Base-by-base conservation (phyloP, 805 yeast species). In the Lipomyces spencermartinsiae region DNA sequence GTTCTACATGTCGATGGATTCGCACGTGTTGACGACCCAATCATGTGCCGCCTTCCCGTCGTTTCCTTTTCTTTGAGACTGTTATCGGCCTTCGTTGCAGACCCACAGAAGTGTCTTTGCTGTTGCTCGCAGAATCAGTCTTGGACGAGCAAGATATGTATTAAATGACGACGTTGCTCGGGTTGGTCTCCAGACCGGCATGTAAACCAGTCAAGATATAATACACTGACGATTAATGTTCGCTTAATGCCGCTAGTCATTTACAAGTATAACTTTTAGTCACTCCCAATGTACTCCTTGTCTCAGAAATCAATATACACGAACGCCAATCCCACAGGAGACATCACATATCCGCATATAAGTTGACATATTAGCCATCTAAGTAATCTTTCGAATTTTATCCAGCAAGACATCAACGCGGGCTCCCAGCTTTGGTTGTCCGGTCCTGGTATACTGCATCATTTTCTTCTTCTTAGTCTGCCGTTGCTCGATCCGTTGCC, bases 351-450 rank as follows among this genome's bases (percentile, higher is more conserved):
- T 16, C 19, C 49, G 49, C 22, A 43, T 16, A 16, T 19, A 43
- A 9, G 16, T 43, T 43, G 22, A 43, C 16, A 35, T 35, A 35
- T 34, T 43, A 43, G 16, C 16, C 9, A 1, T n/a, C 49, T 14
- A 53, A 8, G 33, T 53, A 53, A 31, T 53, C 46, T 60, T 62
- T 22, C 61, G 53, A 35, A 69, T 66, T 19, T 65, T 65, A 37
- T 64, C 72, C 62, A 69, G 55, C 46, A 69, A 51, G 22, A 69
- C 62, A 16, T 54, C 68, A 29, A 69, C 55, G 16, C 72, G 62
- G 12, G 65, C 65, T 9, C 72, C 72, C 16, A 69, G 60, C 56
- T 69, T 69, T 25, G 72, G 72, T 58, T 69, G 72, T 1, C 72
- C 72, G 4, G 58, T 53, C 58, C 54, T 54, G 10, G 67, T 69